A percentile compares a stretch with the other conserved stretches of the same genome.
Evolutionary conservation across 352 stramenopile species (phyloP).

Genomic region (Pythium guiyangense): DNA sequence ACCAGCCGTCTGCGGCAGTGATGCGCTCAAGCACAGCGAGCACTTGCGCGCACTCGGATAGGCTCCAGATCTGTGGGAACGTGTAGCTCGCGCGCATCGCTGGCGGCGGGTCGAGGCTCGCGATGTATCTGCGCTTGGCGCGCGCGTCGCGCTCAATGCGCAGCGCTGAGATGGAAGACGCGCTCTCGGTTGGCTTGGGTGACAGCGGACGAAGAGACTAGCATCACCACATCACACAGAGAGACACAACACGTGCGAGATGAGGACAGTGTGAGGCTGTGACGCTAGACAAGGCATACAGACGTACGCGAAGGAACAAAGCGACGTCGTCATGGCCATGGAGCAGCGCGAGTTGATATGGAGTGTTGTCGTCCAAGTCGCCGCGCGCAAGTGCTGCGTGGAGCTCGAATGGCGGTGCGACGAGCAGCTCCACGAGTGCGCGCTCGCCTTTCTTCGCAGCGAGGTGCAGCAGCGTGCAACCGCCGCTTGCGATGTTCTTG

Average conservation of each 20-base stretch:
- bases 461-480: slow-evolving; percentile 63
- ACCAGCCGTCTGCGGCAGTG: slow-evolving; percentile 52
- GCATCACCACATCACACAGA: no score
- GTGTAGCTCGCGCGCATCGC: slow-evolving; percentile 36
- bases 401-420: slow-evolving; percentile 31
- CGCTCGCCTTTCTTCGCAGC: slow-evolving; percentile 57
- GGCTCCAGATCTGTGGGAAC: slow-evolving; percentile 47
- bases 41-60: slow-evolving; percentile 42
- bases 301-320: slow-evolving; percentile 29
- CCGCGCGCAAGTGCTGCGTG: slow-evolving; percentile 5
- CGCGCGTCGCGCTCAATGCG: slow-evolving; percentile 31
- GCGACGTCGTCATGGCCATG: slow-evolving; percentile 32
- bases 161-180: slow-evolving; percentile 12
- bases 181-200: background rate
- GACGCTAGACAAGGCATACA: background rate
- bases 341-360: slow-evolving; percentile 42
- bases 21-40: slow-evolving; percentile 31
- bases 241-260: no score
- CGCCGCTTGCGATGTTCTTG: slow-evolving; percentile 69
- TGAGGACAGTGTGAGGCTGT: no score
- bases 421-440: slow-evolving; percentile 39
- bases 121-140: slow-evolving; percentile 43
- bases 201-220: background rate
- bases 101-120: slow-evolving; percentile 39
- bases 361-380: slow-evolving; percentile 67